phyloP scores from a whole-genome alignment of 306 rosid genomes.

The Pterocarpus santalinus region DNA sequence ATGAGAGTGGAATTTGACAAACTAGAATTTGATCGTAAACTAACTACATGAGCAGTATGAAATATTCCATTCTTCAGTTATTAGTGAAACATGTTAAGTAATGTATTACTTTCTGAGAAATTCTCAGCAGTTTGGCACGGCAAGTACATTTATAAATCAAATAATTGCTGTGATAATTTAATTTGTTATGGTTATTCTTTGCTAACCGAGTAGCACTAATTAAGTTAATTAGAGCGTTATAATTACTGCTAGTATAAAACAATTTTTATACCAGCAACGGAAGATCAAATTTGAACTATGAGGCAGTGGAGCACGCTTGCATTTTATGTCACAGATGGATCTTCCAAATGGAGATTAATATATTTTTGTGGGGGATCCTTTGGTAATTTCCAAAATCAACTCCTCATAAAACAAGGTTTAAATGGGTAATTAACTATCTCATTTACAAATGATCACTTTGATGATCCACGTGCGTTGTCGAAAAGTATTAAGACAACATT shows the following conservation, averaged over 20 bases:
- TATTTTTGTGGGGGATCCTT: background rate
- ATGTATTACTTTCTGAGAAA: no score
- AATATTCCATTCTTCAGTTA: no score
- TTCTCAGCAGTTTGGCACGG: no score
- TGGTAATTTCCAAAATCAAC: background rate
- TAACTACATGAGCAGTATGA: background rate
- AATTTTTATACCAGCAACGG: background rate
- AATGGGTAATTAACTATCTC: background rate
- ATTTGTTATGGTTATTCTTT: background rate
- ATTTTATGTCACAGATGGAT: background rate
- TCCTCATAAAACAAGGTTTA: background rate
- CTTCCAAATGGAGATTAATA: background rate
- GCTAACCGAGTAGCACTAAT: background rate
- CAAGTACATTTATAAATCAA: no score
- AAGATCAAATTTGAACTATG: background rate
- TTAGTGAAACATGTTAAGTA: no score
- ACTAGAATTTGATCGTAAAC: conserved; percentile 36
- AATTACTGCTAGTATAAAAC: background rate
- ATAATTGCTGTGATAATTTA: no score
- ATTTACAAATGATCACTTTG: background rate
- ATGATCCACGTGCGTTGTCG: no score
- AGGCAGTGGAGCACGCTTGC: background rate
- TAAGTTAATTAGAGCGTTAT: background rate
- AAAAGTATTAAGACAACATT: background rate
- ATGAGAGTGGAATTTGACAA: conserved; percentile 32